Percentiles rank a stretch among this genome's conserved stretches.
These are phyloP conservation scores for Dendrobium chrysotoxum DNA, from an alignment of 106 monocot genomes.

Conservation along the genomic window DNA sequence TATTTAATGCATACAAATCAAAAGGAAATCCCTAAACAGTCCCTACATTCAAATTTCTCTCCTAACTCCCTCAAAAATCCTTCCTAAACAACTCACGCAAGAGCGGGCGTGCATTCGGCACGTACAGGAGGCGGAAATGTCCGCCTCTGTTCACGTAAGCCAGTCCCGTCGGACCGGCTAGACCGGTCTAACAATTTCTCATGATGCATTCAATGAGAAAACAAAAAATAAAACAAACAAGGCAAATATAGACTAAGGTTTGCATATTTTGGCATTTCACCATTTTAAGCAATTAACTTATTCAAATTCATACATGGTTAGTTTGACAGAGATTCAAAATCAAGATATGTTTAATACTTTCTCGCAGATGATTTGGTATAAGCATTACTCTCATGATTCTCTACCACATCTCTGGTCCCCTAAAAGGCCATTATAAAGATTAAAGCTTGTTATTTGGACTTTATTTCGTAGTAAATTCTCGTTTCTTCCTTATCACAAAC, in stretches of 20 bases:
- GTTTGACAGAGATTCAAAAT: neutral
- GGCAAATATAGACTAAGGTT: neutral
- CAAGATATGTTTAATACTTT: neutral
- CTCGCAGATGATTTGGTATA: neutral
- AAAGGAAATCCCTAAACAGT: too few species aligned
- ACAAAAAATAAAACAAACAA: neutral
- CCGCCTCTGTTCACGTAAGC: too few species aligned
- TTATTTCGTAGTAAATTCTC: neutral
- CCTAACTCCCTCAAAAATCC: too few species aligned
- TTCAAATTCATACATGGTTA: neutral
- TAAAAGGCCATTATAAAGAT: neutral
- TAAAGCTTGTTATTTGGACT: neutral
- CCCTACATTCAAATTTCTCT: too few species aligned
- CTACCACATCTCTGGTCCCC: neutral
- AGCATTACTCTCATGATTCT: neutral
- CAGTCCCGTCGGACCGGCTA: too few species aligned
- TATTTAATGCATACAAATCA: too few species aligned
- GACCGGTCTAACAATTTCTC: too few species aligned
- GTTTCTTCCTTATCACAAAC: too few species aligned
- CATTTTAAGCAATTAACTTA: neutral
- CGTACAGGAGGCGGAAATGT: too few species aligned
- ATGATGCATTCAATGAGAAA: too few species aligned
- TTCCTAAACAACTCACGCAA: too few species aligned
- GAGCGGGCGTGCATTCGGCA: too few species aligned
- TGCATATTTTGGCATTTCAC: neutral